phyloP scores from a whole-genome alignment of 306 rosid species.

The Datisca glomerata region DNA sequence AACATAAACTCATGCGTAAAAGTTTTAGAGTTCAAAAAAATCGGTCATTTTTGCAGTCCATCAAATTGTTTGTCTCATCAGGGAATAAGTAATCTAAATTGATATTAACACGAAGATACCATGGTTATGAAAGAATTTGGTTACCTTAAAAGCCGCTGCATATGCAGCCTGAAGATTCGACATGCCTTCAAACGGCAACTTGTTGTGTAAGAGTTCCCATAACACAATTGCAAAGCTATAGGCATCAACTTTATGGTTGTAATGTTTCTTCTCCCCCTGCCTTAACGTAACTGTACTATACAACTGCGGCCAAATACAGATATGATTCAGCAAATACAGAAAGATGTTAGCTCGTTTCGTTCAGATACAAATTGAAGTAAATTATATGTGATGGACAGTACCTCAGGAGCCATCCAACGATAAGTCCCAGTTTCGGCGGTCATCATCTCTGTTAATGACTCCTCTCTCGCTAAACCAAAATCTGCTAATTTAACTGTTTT shows the following conservation, averaged over 20 bases:
- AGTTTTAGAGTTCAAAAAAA: too few species aligned
- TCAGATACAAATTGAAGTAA: slow-evolving; percentile 8
- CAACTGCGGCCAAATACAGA: slow-evolving; percentile 40
- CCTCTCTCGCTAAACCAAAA: slow-evolving; percentile 95
- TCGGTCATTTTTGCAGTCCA: too few species aligned
- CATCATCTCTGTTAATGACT: slow-evolving; percentile 92
- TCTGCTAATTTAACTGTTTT: slow-evolving; percentile 81
- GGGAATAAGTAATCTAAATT: too few species aligned
- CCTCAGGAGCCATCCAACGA: slow-evolving; percentile 99
- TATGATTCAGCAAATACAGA: slow-evolving; percentile 8
- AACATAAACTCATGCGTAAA: too few species aligned
- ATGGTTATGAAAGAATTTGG: too few species aligned
- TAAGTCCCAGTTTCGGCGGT: slow-evolving; percentile 94
- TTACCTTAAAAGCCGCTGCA: slow-evolving; percentile 92
- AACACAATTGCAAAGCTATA: slow-evolving; percentile 88
- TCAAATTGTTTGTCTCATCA: slow-evolving; percentile 2
- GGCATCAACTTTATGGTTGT: slow-evolving; percentile 93
- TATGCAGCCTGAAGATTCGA: slow-evolving; percentile 97
- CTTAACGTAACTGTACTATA: slow-evolving; percentile 89
- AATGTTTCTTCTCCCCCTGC: slow-evolving; percentile 96
- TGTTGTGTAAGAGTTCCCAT: slow-evolving; percentile 95
- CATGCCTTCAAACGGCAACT: slow-evolving; percentile 96
- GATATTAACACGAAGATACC: too few species aligned
- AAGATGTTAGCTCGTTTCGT: not conserved
- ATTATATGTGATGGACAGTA: slow-evolving; percentile 15